Base-by-base conservation (phyloP, 805 yeast species). In the Clavispora fructus region DNA sequence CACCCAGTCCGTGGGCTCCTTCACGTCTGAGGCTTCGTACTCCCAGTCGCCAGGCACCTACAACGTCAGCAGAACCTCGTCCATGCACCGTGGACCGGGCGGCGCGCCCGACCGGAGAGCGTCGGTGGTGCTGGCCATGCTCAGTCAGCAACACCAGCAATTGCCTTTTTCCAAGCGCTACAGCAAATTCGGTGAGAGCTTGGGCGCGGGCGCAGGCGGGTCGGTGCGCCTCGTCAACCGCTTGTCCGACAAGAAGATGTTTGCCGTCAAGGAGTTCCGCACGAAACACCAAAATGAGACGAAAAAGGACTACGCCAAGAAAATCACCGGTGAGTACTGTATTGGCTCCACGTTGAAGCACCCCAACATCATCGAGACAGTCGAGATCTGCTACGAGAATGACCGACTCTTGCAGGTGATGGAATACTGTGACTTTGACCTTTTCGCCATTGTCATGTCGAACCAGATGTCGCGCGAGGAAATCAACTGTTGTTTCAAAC, bases 171-270 rank as follows among this genome's bases (percentile, higher is more conserved):
- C 85, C 35, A 88, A 85, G 59, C 72, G 90, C 54, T 90, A 89
- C 63, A 79, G 85, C 43, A 86, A 83, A 61, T 82, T 85, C 45
- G 96, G 96, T 44, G 92, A 89, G 51, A 86, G 80, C 48, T 73
- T 91, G 41, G 97, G 97, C 45, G 94, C 94, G 17, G 97, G 97
- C 44, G 97, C 97, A 2, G 97, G 97, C 42, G 97, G 97, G 4
- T 78, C 85, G 13, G 97, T 91, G 30, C 81, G 82, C 57, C 71
- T 90, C 41, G 84, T 88, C 40, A 82, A 75, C 43, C 69, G 96
- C 54, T 65, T 78, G 4, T 65, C 77, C 1, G 97, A 90, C 65
- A 68, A 72, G 28, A 77, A 81, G 56, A 78, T 87, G 1, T 90
- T 88, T 72, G 97, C 97, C 0, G 96, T 91, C 23, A 91, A 91